These are phyloP conservation scores for Daphne laureola DNA, from an alignment of 441 rosid species.

Conservation along the genomic window DNA sequence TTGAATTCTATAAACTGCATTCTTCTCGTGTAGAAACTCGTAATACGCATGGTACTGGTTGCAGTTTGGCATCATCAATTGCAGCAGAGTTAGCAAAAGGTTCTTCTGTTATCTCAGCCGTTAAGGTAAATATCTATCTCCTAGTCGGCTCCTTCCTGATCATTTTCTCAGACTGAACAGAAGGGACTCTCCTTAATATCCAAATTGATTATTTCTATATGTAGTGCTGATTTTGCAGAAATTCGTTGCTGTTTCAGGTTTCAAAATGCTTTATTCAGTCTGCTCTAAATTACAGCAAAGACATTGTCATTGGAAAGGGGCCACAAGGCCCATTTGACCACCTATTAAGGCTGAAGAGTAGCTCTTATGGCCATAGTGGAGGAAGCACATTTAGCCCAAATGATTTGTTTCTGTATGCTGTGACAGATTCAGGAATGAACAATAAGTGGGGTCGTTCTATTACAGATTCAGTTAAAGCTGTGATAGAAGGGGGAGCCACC, in stretches of 20 bases:
- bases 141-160: slow-evolving; percentile 6
- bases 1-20: slow-evolving; percentile 51
- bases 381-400: slow-evolving; percentile 42
- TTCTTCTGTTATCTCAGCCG: slow-evolving; percentile 68
- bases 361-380: slow-evolving; percentile 22
- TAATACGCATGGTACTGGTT: slow-evolving; percentile 95
- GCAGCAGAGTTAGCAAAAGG: slow-evolving; percentile 99
- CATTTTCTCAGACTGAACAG: neutral
- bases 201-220: neutral
- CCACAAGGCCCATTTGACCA: slow-evolving; percentile 96
- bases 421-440: slow-evolving; percentile 82
- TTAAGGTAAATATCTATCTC: slow-evolving; percentile 41
- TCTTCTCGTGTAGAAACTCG: slow-evolving; percentile 64
- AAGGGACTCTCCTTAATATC: neutral
- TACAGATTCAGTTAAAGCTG: slow-evolving; percentile 61
- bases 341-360: slow-evolving; percentile 45
- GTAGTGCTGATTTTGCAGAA: neutral
- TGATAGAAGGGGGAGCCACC: slow-evolving; percentile 88
- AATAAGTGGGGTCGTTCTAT: slow-evolving; percentile 66
- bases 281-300: slow-evolving; percentile 74
- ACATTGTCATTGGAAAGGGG: slow-evolving; percentile 73
- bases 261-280: slow-evolving; percentile 62
- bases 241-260: slow-evolving; percentile 36
- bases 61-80: slow-evolving; percentile 91
- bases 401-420: slow-evolving; percentile 76